phyloP scores from a whole-genome alignment of 768 basidiomycete species.

The Glaciozyma martinii region DNA sequence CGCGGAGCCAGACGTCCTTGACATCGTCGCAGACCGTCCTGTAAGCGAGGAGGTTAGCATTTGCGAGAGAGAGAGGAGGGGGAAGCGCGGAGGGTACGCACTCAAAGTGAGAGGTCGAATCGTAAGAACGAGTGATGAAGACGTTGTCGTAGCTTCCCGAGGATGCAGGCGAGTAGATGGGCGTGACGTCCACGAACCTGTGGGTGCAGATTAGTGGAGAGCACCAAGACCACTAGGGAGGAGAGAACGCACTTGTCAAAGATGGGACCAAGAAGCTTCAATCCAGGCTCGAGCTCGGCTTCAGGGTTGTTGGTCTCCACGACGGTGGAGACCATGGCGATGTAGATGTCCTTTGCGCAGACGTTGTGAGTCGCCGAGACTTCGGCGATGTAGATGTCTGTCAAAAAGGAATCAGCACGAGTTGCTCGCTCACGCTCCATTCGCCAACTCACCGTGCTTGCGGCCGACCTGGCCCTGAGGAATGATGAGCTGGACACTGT shows the following conservation, averaged over 20 bases:
- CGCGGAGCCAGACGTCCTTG: conserved; percentile 87
- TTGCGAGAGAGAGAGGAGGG: background rate
- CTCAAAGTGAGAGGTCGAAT: conserved; percentile 98
- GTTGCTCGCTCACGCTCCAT: background rate
- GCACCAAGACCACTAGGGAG: background rate
- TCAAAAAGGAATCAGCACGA: conserved; percentile 13
- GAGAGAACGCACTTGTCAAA: conserved; percentile 70
- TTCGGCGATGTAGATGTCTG: conserved; percentile 98
- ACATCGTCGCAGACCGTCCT: conserved; percentile 80
- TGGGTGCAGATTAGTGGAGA: background rate
- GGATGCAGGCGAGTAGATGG: conserved; percentile 80
- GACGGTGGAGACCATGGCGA: conserved; percentile 96
- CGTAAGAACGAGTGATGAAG: conserved; percentile 95
- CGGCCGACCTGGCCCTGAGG: conserved; percentile 95
- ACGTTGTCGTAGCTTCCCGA: conserved; percentile 76
- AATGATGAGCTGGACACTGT: conserved; percentile 94
- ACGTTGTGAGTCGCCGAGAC: conserved; percentile 97
- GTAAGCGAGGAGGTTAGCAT: background rate
- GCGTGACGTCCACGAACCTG: conserved; percentile 82
- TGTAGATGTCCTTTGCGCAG: conserved; percentile 85
- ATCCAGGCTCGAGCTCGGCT: conserved; percentile 80
- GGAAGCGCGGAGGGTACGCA: conserved; percentile 43
- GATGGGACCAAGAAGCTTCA: conserved; percentile 82
- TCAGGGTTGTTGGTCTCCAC: conserved; percentile 92
- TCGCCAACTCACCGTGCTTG: conserved; percentile 62